A percentile compares a stretch with the other conserved stretches of the same genome.
phyloP scores from a whole-genome alignment of 768 basidiomycete species.

The Amanita subjunquillea region DNA sequence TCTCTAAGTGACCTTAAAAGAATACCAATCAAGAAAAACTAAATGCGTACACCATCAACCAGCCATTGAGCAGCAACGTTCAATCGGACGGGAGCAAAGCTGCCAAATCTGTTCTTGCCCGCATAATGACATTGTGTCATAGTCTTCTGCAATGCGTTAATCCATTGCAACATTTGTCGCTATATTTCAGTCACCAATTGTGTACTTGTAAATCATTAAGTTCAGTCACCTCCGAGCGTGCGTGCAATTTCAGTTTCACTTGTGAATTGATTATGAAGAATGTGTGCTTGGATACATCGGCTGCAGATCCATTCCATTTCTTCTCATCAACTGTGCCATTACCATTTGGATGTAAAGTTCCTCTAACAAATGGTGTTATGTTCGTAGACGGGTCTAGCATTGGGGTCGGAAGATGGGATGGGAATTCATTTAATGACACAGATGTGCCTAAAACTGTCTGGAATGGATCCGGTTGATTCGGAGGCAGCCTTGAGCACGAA shows the following conservation, averaged over 20 bases:
- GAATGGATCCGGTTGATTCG: neutral
- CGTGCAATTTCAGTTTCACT: constrained; percentile 75
- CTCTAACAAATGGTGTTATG: constrained; percentile 36
- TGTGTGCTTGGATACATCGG: constrained; percentile 83
- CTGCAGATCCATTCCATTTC: constrained; percentile 15
- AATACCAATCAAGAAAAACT: neutral
- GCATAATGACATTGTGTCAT: constrained; percentile 71
- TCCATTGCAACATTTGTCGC: constrained; percentile 97
- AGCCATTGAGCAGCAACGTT: constrained; percentile 98
- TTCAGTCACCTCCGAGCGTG: constrained; percentile 67
- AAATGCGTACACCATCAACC: constrained; percentile 76
- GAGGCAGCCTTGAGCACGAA: constrained; percentile 6
- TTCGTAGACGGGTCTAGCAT: constrained; percentile 81
- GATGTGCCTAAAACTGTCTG: constrained; percentile 11
- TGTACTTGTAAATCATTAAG: neutral
- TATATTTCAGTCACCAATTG: constrained; percentile 15
- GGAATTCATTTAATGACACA: constrained; percentile 23
- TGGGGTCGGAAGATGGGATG: constrained; percentile 35
- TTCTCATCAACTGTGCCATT: constrained; percentile 13
- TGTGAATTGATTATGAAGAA: constrained; percentile 93
- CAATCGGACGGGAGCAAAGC: constrained; percentile 85
- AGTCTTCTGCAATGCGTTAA: constrained; percentile 79
- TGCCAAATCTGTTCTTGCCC: constrained; percentile 79
- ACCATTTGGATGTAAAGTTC: constrained; percentile 14
- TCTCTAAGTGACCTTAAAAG: constrained; percentile 37